Conservation (phyloP, 768 basidiomycete genomes). For the Tylopilus subfusipes region DNA sequence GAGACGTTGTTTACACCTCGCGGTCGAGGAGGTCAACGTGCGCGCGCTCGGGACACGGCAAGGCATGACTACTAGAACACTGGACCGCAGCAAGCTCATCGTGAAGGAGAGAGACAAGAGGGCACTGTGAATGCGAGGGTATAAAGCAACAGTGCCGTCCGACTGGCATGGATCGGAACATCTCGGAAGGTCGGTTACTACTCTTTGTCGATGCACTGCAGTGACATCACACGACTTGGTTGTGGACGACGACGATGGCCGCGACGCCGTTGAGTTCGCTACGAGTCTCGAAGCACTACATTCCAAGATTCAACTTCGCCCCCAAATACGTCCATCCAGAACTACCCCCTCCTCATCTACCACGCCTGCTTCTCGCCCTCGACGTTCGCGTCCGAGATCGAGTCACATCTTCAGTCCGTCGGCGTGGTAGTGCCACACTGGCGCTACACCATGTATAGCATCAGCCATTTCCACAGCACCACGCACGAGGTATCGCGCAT, state of each 20-base stretch:
- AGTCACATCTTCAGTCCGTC: slow-evolving; percentile 32
- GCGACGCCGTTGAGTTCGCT: slow-evolving; percentile 22
- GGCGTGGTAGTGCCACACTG: slow-evolving; percentile 39
- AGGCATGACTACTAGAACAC: slow-evolving; percentile 3
- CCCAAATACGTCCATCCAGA: slow-evolving; percentile 37
- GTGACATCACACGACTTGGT: slow-evolving; percentile 6
- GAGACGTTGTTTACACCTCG: slow-evolving; percentile 39
- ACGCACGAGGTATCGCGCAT: slow-evolving; percentile 41
- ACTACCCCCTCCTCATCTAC: slow-evolving; percentile 38
- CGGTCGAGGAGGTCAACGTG: slow-evolving; percentile 38
- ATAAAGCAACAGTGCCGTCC: background rate
- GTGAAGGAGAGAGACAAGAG: background rate
- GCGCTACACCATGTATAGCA: slow-evolving; percentile 42
- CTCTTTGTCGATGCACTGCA: background rate
- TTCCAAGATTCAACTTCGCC: slow-evolving; percentile 31
- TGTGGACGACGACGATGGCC: background rate
- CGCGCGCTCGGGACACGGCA: slow-evolving; percentile 19
- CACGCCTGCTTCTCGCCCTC: slow-evolving; percentile 25
- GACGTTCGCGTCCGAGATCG: slow-evolving; percentile 23
- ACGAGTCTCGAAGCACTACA: slow-evolving; percentile 30
- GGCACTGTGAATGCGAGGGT: background rate
- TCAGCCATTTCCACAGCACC: slow-evolving; percentile 42
- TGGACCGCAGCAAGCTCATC: slow-evolving; percentile 17
- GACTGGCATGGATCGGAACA: slow-evolving; percentile 3
- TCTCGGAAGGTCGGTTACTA: slow-evolving; percentile 11